Conservation (phyloP, 164 flowering plant genomes). For the Warburgia ugandensis region DNA sequence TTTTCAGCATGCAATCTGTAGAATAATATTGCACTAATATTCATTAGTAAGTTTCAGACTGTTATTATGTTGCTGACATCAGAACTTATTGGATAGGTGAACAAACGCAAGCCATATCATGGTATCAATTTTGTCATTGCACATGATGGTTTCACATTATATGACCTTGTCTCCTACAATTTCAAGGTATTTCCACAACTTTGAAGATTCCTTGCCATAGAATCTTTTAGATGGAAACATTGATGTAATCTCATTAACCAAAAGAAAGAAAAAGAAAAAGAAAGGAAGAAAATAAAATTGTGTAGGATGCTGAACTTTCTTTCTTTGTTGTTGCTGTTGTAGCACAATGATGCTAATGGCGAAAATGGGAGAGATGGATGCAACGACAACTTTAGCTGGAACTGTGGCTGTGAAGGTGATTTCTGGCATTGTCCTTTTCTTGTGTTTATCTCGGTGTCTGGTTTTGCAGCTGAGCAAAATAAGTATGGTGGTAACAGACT, state of each 20-base stretch:
- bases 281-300: too few species aligned
- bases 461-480: background rate
- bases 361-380: slow-evolving; percentile 94
- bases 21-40: background rate
- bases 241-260: too few species aligned
- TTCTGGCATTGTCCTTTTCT: background rate
- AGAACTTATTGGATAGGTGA: slow-evolving; percentile 39
- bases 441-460: background rate
- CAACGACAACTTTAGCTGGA: slow-evolving; percentile 97
- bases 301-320: background rate
- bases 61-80: slow-evolving; percentile 8
- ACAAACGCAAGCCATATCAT: slow-evolving; percentile 89
- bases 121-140: slow-evolving; percentile 87
- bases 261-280: background rate
- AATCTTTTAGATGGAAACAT: too few species aligned
- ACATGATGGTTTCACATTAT: slow-evolving; percentile 90
- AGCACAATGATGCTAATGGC: slow-evolving; percentile 98
- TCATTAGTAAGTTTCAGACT: background rate
- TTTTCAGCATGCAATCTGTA: background rate
- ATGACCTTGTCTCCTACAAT: slow-evolving; percentile 92
- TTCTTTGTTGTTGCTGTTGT: slow-evolving; percentile 16
- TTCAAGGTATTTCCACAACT: slow-evolving; percentile 46
- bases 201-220: too few species aligned
- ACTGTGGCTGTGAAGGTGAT: slow-evolving; percentile 89
- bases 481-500: too few species aligned